These are phyloP conservation scores for Effrenium voratum DNA, from an alignment of 73 alveolate genomes.

Conservation along the genomic window DNA sequence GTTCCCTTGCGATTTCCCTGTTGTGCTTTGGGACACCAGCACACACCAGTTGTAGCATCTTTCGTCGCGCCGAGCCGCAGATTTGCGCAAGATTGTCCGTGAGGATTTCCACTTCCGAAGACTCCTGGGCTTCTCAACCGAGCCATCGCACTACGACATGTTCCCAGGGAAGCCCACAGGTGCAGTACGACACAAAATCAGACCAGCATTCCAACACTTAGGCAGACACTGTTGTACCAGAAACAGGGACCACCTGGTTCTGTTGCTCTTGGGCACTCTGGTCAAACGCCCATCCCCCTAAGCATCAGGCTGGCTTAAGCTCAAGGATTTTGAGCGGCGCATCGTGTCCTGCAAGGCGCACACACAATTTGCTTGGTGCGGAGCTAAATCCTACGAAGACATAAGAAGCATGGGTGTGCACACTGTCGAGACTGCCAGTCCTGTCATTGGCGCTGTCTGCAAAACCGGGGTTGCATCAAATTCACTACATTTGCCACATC, in stretches of 20 bases:
- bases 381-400: too few species aligned
- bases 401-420: too few species aligned
- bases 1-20: too few species aligned
- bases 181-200: neutral
- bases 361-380: too few species aligned
- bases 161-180: neutral
- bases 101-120: slow-evolving; percentile 84
- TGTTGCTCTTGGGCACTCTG: neutral
- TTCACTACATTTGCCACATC: too few species aligned
- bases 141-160: neutral
- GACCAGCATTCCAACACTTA: neutral
- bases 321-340: slow-evolving; percentile 69
- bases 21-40: too few species aligned
- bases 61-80: neutral
- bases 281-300: neutral
- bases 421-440: too few species aligned
- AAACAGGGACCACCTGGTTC: neutral
- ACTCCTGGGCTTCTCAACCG: neutral
- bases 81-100: slow-evolving; percentile 27
- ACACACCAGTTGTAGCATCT: too few species aligned
- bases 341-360: slow-evolving; percentile 1
- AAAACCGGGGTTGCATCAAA: too few species aligned
- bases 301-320: slow-evolving; percentile 43
- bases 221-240: neutral
- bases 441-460: too few species aligned